Conservation (phyloP, 192 early-diverging fungal genomes). For the Umbelopsis ramanniana region DNA sequence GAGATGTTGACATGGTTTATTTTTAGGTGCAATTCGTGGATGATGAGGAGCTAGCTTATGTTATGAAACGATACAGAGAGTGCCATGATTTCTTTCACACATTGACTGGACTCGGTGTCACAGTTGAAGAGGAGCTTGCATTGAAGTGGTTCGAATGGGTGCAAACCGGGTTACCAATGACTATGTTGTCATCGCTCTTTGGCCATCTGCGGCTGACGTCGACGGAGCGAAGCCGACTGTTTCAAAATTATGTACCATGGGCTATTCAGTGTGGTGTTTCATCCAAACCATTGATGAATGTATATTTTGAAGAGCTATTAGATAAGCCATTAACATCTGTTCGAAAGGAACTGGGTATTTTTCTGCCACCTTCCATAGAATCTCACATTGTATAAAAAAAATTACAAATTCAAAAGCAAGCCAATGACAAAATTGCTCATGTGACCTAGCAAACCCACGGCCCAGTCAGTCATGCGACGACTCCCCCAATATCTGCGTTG, state of each 20-base stretch:
- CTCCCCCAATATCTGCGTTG: neutral
- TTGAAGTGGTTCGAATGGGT: constrained; percentile 95
- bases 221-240: constrained; percentile 65
- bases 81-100: constrained; percentile 95
- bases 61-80: constrained; percentile 92
- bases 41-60: constrained; percentile 90
- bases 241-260: constrained; percentile 86
- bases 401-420: neutral
- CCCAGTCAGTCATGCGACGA: neutral
- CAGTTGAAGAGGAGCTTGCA: constrained; percentile 89
- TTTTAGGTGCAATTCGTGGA: constrained; percentile 83
- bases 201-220: constrained; percentile 76
- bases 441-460: neutral
- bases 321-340: constrained; percentile 68
- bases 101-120: constrained; percentile 77
- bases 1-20: neutral
- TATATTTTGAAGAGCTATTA: constrained; percentile 88
- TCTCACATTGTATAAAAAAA: no score
- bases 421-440: neutral
- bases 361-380: constrained; percentile 41
- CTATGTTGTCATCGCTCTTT: constrained; percentile 77
- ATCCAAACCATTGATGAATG: constrained; percentile 81
- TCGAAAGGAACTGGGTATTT: constrained; percentile 76
- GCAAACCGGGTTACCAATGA: constrained; percentile 92
- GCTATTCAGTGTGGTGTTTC: constrained; percentile 81